Evolutionary conservation across 2,329 filamentous ascomycete species (phyloP), one percentile per base, ranked within the genome.

Genomic region (Pseudogymnoascus sp.): DNA sequence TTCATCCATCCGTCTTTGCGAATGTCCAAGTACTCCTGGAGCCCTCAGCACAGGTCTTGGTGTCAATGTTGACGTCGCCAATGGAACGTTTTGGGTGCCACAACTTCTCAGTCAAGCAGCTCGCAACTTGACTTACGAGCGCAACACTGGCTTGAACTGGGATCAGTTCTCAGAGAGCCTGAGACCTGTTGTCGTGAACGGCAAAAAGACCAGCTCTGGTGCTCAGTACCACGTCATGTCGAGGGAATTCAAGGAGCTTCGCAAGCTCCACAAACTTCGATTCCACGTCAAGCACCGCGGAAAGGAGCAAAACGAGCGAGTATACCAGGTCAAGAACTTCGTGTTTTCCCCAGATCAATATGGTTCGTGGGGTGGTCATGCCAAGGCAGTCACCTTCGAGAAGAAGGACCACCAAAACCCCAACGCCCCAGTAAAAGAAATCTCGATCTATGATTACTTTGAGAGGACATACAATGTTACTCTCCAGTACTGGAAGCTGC

Each of bases 11-110:
- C 86, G 92, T 44, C 82, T 93, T 21, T 88, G 88, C 56, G 82
- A 90, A 65, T 56, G 29, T 21, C 81, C 83, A 74, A 74, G 64
- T 50, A 26, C 60, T 29, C 33, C 10, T 62, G 3, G 46, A 33
- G 60, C 62, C 3, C 7, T 50, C 23, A 37, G 83, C 33, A 82
- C 84, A 26, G 85, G 84, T 7, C 80, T 97, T 5, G 85, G 89
- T 0, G 78, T 99, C 72, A 97, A 97, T 69, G 86, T 96, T 10
- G 93, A 99, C 70, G 89, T 96, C 31, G 88, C 93, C 63, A 96
- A 97, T 72, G 90, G 91, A 0, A 90, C 89, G 11, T 99, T 99
- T 77, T 97, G 90, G 88, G 81, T 79, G 38, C 65, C 74, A 1
- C 72, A 75, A 31, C 73, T 75, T 42, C 65, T 80, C 13, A 68